Evolutionary conservation across 2,329 filamentous ascomycete species (phyloP), one percentile per base, ranked within the genome.

Genomic region (Berkeleyomyces rouxiae): DNA sequence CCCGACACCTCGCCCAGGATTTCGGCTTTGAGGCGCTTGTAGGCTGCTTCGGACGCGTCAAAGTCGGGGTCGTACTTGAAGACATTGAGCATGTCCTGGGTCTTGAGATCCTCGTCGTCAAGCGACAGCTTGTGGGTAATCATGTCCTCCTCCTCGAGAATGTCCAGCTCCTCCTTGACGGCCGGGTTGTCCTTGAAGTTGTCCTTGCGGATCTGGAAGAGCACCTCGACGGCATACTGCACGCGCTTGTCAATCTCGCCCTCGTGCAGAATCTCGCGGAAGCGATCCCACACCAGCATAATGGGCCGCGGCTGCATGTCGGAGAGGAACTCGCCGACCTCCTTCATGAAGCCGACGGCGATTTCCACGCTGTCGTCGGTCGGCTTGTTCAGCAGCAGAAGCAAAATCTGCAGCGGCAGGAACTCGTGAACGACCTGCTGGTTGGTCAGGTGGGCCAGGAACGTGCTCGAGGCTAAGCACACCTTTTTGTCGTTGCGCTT

Each of bases 191-290:
- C 90, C 76, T 96, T 96, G 78, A 95, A 99, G 69, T 87, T 87
- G 74, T 97, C 92, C 74, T 96, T 96, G 66, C 93, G 83, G 63
- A 96, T 87, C 75, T 99, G 91, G 72, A 99, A 99, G 51, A 99
- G 76, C 4, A 97, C 93, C 73, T 99, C 93, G 63, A 99, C 92
- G 88, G 96, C 96, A 74, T 97, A 99, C 75, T 99, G 93, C n/a
- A 92, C 91, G 67, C 93, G 82, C 78, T 96, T 96, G 71, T 97
- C 92, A 72, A 99, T 96, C 70, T 93, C 91, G 53, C 90, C 90
- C 73, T 99, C 93, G 75, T 99, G 92, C 7, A 99, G 77, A 66
- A 97, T 96, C 68, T 87, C 92, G 68, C 93, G 80, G 77, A 99
- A 95, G 72, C 96, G 91, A 70, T 99, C 93, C 70, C 95, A 99